Evolutionary conservation across 1,284 basidiomycete genomes (phyloP), one percentile per base, ranked within the genome.

Genomic region (Amylostereum areolatum): DNA sequence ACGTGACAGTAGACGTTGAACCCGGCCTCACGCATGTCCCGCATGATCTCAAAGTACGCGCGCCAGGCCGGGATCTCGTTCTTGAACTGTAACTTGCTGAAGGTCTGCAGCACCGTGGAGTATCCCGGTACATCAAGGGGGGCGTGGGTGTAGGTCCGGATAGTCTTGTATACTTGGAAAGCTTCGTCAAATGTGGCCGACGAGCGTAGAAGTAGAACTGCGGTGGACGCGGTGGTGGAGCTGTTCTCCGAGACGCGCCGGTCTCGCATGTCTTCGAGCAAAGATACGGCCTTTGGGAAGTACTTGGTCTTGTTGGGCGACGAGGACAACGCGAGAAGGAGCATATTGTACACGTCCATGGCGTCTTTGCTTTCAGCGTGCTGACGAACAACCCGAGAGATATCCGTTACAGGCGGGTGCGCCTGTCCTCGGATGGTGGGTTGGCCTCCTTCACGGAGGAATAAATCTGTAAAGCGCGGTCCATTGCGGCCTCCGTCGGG

Each of bases 21-120:
- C 10, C 85, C 84, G 0, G 80, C 77, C 2, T 67, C 63, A 8
- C 81, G 83, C 91, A 97, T 95, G 68, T 97, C 92, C 45, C 75
- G 72, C 52, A 96, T 76, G 55, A 97, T 87, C 47, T 80, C 75
- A 63, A 93, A 83, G 60, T 92, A 89, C 42, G 82, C 72, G 37
- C 75, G 59, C 54, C 56, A 65, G 12, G 60, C 57, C n/a, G 62
- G 59, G 51, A 66, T 65, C 36, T 60, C 59, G 27, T 68, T 58
- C 33, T 64, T 60, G 53, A 81, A 80, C 24, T 73, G 69, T 45
- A 88, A 69, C 24, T 70, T 69, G 62, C 80, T 78, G 57, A 89
- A 86, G 1, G 76, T 73, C 50, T 78, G 68, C 44, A 92, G 71
- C 48, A 92, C 78, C 30, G 73, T 69, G 12, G 68, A 63, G 62